These are phyloP conservation scores for Ogataea pilisensis DNA, from an alignment of 805 yeast genomes.

Conservation along the genomic window DNA sequence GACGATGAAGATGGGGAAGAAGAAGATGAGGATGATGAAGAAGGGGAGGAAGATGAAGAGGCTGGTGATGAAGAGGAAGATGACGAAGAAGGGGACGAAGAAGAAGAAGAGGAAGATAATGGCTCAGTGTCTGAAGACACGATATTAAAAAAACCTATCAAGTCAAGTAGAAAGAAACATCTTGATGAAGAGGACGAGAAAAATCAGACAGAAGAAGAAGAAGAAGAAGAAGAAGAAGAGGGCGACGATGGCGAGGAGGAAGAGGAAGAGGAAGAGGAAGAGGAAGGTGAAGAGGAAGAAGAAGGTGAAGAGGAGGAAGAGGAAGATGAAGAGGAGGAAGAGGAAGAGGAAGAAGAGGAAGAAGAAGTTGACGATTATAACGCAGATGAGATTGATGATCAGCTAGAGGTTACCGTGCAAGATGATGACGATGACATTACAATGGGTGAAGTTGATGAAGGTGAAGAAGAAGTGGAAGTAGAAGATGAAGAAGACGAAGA, in stretches of 20 bases:
- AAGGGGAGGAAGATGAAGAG: conserved; percentile 3
- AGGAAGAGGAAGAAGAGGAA: conserved; percentile 13
- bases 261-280: conserved; percentile 11
- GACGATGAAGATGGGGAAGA: conserved; percentile 32
- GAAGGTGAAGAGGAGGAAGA: conserved; percentile 4
- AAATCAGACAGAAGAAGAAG: conserved; percentile 1
- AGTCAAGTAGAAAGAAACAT: background rate
- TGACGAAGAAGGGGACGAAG: background rate
- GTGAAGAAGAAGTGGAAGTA: conserved; percentile 1
- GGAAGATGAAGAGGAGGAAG: conserved; percentile 6
- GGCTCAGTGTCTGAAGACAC: background rate
- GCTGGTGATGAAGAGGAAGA: conserved; percentile 3
- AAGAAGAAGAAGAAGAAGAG: background rate
- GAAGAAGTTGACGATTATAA: conserved; percentile 11
- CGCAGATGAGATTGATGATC: conserved; percentile 18
- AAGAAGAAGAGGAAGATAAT: conserved; percentile 16
- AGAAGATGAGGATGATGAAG: conserved; percentile 17
- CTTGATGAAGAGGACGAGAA: conserved; percentile 1
- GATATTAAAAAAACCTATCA: background rate
- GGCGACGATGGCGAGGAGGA: background rate
- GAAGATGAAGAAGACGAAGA: conserved; percentile 9
- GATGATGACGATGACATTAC: conserved; percentile 18
- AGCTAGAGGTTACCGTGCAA: conserved; percentile 11
- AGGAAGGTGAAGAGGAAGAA: conserved; percentile 15
- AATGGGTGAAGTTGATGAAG: conserved; percentile 6